phyloP scores from a whole-genome alignment of 2,329 filamentous ascomycete genomes.

The Hawksworthiomyces lignivorus region DNA sequence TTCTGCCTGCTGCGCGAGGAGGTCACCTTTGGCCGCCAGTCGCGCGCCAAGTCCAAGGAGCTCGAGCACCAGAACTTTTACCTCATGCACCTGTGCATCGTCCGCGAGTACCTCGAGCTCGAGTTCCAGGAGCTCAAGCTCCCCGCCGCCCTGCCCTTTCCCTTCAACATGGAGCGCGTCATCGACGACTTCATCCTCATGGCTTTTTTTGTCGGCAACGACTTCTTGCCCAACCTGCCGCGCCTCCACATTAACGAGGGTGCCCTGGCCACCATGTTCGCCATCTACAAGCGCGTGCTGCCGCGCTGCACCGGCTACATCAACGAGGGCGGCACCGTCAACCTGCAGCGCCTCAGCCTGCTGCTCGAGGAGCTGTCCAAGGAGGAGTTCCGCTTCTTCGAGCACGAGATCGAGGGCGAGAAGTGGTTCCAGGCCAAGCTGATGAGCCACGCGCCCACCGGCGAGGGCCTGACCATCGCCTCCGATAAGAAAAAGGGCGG shows the following conservation, averaged over 20 bases:
- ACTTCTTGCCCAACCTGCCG: constrained; percentile 95
- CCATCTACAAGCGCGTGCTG: constrained; percentile 85
- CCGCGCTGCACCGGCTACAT: constrained; percentile 88
- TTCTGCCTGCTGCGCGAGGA: constrained; percentile 96
- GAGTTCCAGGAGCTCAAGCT: constrained; percentile 90
- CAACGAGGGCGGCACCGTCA: constrained; percentile 90
- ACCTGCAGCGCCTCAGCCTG: constrained; percentile 68
- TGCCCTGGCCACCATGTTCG: constrained; percentile 93
- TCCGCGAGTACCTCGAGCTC: constrained; percentile 91
- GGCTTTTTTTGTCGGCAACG: constrained; percentile 98
- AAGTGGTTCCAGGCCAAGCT: constrained; percentile 89
- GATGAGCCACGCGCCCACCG: constrained; percentile 46
- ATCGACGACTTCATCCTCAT: constrained; percentile 99
- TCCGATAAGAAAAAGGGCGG: constrained; percentile 9
- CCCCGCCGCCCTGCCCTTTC: constrained; percentile 62
- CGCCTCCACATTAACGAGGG: constrained; percentile 98
- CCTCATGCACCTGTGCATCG: constrained; percentile 92
- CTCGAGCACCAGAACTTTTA: constrained; percentile 99
- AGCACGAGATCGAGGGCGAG: constrained; percentile 79
- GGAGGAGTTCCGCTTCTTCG: constrained; percentile 88
- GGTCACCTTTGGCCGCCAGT: constrained; percentile 89
- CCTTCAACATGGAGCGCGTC: constrained; percentile 88
- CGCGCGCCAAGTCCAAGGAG: constrained; percentile 85
- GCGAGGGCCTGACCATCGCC: constrained; percentile 38
- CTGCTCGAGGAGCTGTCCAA: constrained; percentile 79